Percentiles rank a stretch among this genome's conserved stretches.
phyloP scores from a whole-genome alignment of 1,284 basidiomycete genomes.

The Ganoderma leucocontextum region DNA sequence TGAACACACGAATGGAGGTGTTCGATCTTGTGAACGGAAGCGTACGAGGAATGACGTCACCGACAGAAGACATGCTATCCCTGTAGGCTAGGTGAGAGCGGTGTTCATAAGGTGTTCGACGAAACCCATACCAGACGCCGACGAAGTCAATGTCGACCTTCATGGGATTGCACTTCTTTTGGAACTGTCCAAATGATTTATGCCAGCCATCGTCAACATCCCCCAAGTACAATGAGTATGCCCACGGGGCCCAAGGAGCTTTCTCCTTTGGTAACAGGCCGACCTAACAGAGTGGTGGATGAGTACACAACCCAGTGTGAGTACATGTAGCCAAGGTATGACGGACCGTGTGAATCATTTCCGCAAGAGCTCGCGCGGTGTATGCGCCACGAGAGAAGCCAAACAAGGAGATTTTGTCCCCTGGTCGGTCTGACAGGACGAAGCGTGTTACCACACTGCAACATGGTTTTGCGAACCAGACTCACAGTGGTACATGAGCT shows the following conservation, averaged over 20 bases:
- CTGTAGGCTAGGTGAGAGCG: constrained; percentile 27
- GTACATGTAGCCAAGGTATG: too few species aligned
- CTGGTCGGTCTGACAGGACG: constrained; percentile 44
- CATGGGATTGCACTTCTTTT: constrained; percentile 53
- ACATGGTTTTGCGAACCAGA: not conserved
- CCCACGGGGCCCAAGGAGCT: constrained; percentile 48
- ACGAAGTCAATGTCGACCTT: constrained; percentile 48
- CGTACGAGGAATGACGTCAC: constrained; percentile 47
- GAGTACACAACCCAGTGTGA: too few species aligned
- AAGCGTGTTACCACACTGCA: too few species aligned
- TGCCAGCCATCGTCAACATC: constrained; percentile 43
- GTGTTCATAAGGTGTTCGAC: too few species aligned
- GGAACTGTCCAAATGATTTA: constrained; percentile 42
- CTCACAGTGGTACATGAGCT: constrained; percentile 69
- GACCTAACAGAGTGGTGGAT: constrained; percentile 40
- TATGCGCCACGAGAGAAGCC: constrained; percentile 75
- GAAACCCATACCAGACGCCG: constrained; percentile 55
- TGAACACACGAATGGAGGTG: constrained; percentile 63
- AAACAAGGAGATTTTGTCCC: constrained; percentile 63
- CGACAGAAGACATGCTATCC: constrained; percentile 60
- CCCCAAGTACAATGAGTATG: constrained; percentile 50
- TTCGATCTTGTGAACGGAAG: constrained; percentile 68
- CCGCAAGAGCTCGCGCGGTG: constrained; percentile 58
- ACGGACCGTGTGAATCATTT: constrained; percentile 58
- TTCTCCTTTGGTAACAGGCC: constrained; percentile 56